These are phyloP conservation scores for Dimocarpus longan DNA, from an alignment of 345 rosid genomes.

Conservation along the genomic window DNA sequence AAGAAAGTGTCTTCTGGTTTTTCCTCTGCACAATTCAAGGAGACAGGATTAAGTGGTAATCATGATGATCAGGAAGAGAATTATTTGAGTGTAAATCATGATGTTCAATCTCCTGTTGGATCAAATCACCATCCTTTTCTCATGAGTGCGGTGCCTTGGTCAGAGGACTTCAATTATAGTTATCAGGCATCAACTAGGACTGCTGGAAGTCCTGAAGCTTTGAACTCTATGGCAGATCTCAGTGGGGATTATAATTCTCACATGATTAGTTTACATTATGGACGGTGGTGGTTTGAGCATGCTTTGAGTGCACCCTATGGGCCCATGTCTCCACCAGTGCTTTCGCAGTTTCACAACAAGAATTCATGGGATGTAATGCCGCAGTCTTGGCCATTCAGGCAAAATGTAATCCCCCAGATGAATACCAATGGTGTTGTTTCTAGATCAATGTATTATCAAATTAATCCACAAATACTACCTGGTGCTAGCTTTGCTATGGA, in stretches of 20 bases:
- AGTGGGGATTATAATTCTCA: constrained; percentile 62
- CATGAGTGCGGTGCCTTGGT: constrained; percentile 35
- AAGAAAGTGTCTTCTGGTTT: constrained; percentile 23
- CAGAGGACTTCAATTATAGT: constrained; percentile 49
- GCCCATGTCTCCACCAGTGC: constrained; percentile 43
- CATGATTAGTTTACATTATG: constrained; percentile 45
- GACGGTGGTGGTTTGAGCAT: constrained; percentile 45
- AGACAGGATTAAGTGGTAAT: constrained; percentile 11
- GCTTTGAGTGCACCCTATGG: constrained; percentile 44
- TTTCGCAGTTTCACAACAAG: constrained; percentile 50
- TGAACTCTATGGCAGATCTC: constrained; percentile 56
- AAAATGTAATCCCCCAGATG: constrained; percentile 37
- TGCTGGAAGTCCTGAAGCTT: constrained; percentile 31
- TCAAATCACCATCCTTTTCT: constrained; percentile 31
- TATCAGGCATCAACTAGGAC: constrained; percentile 29
- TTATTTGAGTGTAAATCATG: constrained; percentile 30
- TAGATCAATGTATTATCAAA: constrained; percentile 46
- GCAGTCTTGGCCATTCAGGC: constrained; percentile 49
- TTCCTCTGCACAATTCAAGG: constrained; percentile 21
- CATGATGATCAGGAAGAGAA: constrained; percentile 35
- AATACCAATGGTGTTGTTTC: constrained; percentile 52
- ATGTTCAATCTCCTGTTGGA: constrained; percentile 40
- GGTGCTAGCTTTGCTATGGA: constrained; percentile 57
- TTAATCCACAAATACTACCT: constrained; percentile 50
- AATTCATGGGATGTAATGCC: constrained; percentile 64